Evolutionary conservation across 768 basidiomycete species (phyloP), one percentile per base, ranked within the genome.

Genomic region (Cystobasidium ongulense): DNA sequence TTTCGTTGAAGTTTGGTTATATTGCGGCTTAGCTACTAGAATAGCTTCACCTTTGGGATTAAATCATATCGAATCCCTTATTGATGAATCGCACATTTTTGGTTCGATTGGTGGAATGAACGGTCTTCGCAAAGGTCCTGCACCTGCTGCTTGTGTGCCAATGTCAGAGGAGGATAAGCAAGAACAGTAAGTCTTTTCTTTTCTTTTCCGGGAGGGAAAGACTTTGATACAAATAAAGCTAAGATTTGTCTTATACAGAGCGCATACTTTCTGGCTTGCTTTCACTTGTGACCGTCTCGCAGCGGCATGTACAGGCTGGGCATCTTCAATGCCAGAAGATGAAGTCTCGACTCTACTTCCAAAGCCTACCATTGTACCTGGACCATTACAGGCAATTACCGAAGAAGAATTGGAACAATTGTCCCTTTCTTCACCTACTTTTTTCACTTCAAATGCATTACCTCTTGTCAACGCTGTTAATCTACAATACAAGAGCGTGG

Each of bases 1-100:
- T 1, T 78, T 76, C 64, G 64, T 75, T 38, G 76, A 78, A 53
- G 63, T 78, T 5, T 78, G 78, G 78, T 63, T 76, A 1, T 46
- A 62, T 29, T 72, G 64, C 59, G 75, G 76, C 0, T 54, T 75
- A 15, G 73, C 76, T 1, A 77, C 76, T 0, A 57, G 78, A 1
- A 72, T 78, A 23, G 25, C 57, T 7, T 76, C 75, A 1, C 76
- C 76, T 0, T 72, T 78, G n/a, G 78, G 78, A 1, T 59, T 78
- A 0, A 77, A 78, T 36, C 76, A 78, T 65, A 57, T 78, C 8
- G 74, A 76, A 1, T 23, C 23, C n/a, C 54, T 65, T 1, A 33
- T 71, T 35, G 68, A 71, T 17, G 68, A 54, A 35, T 7, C 36
- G 3, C 29, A 43, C 15, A 38, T 71, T 11, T 71, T 33, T 59